These are phyloP conservation scores for Exophiala dermatitidis DNA, from an alignment of 2,329 filamentous ascomycete species.

Conservation along the genomic window DNA sequence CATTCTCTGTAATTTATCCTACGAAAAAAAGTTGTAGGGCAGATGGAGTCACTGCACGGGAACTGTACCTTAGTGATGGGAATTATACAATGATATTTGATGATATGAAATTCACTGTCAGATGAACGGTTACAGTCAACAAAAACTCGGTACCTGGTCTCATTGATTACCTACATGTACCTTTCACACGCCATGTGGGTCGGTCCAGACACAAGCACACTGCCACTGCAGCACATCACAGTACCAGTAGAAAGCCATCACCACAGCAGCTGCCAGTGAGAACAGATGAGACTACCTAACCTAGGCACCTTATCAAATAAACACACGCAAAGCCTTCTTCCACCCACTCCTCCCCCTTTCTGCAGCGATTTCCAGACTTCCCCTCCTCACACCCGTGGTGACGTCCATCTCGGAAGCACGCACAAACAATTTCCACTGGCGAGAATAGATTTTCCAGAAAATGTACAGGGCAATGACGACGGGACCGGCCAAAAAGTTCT, in stretches of 20 bases:
- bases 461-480: conserved; percentile 39
- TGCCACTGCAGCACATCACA: no score
- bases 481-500: conserved; percentile 42
- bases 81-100: no score
- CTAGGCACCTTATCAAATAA: background rate
- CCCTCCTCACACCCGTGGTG: conserved; percentile 16
- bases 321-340: conserved; percentile 11
- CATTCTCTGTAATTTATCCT: no score
- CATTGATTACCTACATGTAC: no score
- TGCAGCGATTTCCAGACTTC: conserved; percentile 15
- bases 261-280: background rate
- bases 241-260: background rate
- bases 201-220: no score
- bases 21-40: no score
- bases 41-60: no score
- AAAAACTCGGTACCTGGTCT: no score
- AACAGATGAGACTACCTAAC: background rate
- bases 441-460: conserved; percentile 33
- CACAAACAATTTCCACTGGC: conserved; percentile 20
- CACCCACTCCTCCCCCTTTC: conserved; percentile 4
- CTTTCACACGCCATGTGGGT: no score
- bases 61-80: no score
- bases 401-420: conserved; percentile 21
- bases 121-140: no score
- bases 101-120: no score